phyloP scores from a whole-genome alignment of 306 rosid genomes.

The Oemleria cerasiformis region DNA sequence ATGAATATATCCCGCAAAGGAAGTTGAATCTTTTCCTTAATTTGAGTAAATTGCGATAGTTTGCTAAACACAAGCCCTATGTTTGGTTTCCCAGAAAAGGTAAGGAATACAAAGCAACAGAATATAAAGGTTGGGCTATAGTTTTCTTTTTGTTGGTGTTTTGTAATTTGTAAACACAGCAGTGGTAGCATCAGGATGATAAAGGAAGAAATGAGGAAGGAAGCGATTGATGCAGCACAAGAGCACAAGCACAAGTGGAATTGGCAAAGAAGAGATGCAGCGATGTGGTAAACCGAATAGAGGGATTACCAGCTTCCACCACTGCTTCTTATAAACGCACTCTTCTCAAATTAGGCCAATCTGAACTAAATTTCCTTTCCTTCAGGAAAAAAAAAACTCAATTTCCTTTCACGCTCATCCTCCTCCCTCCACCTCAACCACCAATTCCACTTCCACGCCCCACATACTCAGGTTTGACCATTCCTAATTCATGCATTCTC shows the following conservation, averaged over 20 bases:
- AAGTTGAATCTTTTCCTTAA: too few species aligned
- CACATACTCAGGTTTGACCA: constrained; percentile 45
- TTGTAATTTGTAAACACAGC: too few species aligned
- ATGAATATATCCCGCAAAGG: too few species aligned
- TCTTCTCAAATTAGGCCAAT: constrained; percentile 61
- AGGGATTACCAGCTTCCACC: constrained; percentile 44
- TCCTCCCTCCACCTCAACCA: constrained; percentile 37
- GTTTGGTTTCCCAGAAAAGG: too few species aligned
- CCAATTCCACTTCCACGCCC: constrained; percentile 38
- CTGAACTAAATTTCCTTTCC: constrained; percentile 71
- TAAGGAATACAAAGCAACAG: too few species aligned
- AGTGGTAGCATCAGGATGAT: too few species aligned
- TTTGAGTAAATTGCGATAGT: too few species aligned
- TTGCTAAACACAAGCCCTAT: too few species aligned
- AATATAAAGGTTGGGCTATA: too few species aligned
- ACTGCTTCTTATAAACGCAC: constrained; percentile 46
- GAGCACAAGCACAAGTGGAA: background rate
- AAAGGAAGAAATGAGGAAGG: constrained; percentile 5
- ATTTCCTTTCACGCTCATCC: constrained; percentile 42
- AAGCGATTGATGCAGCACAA: constrained; percentile 4
- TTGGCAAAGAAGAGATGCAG: constrained; percentile 78
- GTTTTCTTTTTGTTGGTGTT: too few species aligned
- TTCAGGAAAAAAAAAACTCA: too few species aligned
- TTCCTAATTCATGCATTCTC: background rate
- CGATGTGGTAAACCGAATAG: constrained; percentile 48